Evolutionary conservation across 352 stramenopile species (phyloP), one percentile per base, ranked within the genome.

Genomic region (Globisporangium radiosum): DNA sequence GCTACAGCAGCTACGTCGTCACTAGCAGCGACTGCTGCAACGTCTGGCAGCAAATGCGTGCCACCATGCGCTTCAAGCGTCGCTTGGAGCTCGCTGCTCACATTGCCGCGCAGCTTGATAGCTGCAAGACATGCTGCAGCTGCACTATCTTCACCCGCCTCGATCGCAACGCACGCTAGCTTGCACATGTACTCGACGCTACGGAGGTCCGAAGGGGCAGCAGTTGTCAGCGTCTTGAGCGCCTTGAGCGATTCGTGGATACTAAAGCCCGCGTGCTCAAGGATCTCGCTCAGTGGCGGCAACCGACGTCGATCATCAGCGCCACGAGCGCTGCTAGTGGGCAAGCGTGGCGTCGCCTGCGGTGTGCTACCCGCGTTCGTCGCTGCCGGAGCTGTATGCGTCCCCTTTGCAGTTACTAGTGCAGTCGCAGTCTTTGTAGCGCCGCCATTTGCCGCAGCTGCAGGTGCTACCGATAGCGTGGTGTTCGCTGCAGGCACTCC

Each of bases 41-140:
- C n/a, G 13, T 76, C 71, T 36, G 61, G 67, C 17, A 88, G 49
- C 49, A 87, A 52, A 0, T 67, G 17, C 5, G 52, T 64, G 2
- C 72, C 70, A 15, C 76, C 78, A 40, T 75, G 39, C 25, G 49
- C 53, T 19, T 7, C 52, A 4, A 88, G 43, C 2, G 57, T 64
- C 7, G 19, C 44, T 52, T 76, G 76, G 54, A 87, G 86, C 8
- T 70, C 56, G 6, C 57, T 61, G 54, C 77, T 81, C 10, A 73
- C 60, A 4, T 47, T 59, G 4, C 77, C 76, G 7, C 55, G 42
- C 1, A 89, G 49, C 48, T 86, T 89, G n/a, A 81, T n/a, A 4
- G 73, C 65, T 8, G 56, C 60, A 14, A 85, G 17, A 43, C 75
- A 73, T 10, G 52, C 54, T 15, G 72, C 68, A 5, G 78, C 53